Evolutionary conservation across 2,329 filamentous ascomycete genomes (phyloP).

Genomic region (Sclerotinia borealis): DNA sequence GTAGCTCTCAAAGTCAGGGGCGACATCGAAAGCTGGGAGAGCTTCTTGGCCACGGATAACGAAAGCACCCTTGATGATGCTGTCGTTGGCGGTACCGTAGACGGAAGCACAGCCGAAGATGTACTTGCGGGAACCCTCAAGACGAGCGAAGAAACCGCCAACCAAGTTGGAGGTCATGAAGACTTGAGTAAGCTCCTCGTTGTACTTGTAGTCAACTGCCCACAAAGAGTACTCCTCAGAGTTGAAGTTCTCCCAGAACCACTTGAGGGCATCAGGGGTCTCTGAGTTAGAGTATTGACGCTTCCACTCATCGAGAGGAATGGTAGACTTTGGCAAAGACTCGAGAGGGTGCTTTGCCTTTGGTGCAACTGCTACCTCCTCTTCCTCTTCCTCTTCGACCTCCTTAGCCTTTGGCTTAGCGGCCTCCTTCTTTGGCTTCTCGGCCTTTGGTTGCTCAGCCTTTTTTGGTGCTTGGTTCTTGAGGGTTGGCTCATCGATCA

Average conservation of each 20-base stretch:
- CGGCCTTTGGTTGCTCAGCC: constrained; percentile 63
- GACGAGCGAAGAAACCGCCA: constrained; percentile 94
- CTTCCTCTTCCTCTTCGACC: constrained; percentile 59
- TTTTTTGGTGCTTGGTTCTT: constrained; percentile 72
- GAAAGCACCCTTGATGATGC: constrained; percentile 87
- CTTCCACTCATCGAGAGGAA: constrained; percentile 96
- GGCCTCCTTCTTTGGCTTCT: constrained; percentile 48
- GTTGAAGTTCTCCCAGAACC: constrained; percentile 97
- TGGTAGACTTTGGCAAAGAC: constrained; percentile 68
- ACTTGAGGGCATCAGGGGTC: constrained; percentile 77
- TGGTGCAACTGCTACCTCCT: constrained; percentile 54
- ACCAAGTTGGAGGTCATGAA: constrained; percentile 99
- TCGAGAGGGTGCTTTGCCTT: constrained; percentile 98
- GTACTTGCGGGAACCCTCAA: constrained; percentile 97
- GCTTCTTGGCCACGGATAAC: constrained; percentile 88
- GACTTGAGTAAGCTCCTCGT: constrained; percentile 90
- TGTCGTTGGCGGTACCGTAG: constrained; percentile 83
- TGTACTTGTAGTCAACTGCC: constrained; percentile 97
- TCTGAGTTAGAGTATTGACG: constrained; percentile 97
- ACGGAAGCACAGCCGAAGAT: constrained; percentile 88
- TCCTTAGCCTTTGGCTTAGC: constrained; percentile 40
- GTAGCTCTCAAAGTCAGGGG: constrained; percentile 96
- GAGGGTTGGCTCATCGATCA: constrained; percentile 69
- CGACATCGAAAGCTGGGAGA: constrained; percentile 85
- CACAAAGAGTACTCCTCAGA: constrained; percentile 95